Evolutionary conservation across 768 basidiomycete genomes (phyloP).

Genomic region (Guyanaporus albipodus): DNA sequence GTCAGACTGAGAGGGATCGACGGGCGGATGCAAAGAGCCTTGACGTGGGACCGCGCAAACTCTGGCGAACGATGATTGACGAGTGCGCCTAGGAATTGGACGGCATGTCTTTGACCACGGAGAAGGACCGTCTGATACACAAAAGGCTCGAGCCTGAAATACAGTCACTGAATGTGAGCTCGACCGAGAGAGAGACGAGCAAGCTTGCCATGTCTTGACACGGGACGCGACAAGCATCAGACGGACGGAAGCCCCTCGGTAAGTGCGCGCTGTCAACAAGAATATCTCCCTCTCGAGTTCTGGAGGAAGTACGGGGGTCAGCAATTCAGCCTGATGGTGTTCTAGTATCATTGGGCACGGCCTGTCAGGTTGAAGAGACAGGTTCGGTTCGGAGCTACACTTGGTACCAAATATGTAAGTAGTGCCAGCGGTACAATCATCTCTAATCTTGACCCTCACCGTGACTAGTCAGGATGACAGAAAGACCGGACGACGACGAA

Average conservation of each 20-base stretch:
- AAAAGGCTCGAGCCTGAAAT: slow-evolving; percentile 21
- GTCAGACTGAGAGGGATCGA: slow-evolving; percentile 5
- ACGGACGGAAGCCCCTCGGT: slow-evolving; percentile 6
- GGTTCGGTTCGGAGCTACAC: no score
- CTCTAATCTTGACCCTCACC: no score
- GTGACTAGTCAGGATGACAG: no score
- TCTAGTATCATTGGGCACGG: no score
- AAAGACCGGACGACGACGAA: no score
- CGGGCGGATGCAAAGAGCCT: slow-evolving; percentile 16
- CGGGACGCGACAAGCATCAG: slow-evolving; percentile 18
- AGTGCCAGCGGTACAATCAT: no score
- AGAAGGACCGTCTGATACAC: slow-evolving; percentile 20
- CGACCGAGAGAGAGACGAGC: no score
- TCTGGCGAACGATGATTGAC: not conserved
- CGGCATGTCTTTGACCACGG: slow-evolving; percentile 3
- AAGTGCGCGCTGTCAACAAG: slow-evolving; percentile 5
- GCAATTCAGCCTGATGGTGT: not conserved
- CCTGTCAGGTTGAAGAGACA: no score
- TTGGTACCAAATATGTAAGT: no score
- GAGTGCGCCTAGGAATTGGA: slow-evolving; percentile 11
- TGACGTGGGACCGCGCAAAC: slow-evolving; percentile 10
- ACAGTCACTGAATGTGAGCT: no score
- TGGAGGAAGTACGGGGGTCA: slow-evolving; percentile 13
- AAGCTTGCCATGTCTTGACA: slow-evolving; percentile 15
- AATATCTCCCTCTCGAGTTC: slow-evolving; percentile 22